Percentiles rank a stretch among this genome's conserved stretches.
Evolutionary conservation across 345 rosid species (phyloP).

Genomic region (Citrus glauca): DNA sequence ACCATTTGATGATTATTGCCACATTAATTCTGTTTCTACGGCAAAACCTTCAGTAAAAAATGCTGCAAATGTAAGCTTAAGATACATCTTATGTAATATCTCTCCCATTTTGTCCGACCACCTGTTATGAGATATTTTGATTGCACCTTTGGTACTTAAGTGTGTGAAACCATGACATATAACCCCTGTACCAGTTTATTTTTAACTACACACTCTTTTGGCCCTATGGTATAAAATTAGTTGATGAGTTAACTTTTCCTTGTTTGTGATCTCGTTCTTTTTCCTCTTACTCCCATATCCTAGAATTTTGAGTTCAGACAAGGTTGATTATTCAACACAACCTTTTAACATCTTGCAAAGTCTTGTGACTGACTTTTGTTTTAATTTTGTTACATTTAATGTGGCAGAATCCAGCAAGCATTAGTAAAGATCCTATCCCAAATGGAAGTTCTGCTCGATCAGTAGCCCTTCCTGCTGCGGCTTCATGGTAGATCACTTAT

Average conservation of each 20-base stretch:
- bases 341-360: background rate
- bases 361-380: background rate
- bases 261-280: background rate
- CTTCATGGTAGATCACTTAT: slow-evolving; percentile 63
- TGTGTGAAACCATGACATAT: background rate
- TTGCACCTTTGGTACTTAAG: background rate
- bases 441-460: slow-evolving; percentile 57
- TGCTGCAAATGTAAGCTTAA: slow-evolving; percentile 54
- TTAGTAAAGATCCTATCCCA: slow-evolving; percentile 52
- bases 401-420: slow-evolving; percentile 37
- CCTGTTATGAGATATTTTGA: background rate
- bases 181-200: background rate
- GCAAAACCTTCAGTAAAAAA: slow-evolving; percentile 47
- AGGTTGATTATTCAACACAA: background rate
- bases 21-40: slow-evolving; percentile 36
- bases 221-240: background rate
- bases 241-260: background rate
- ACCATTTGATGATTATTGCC: slow-evolving; percentile 60
- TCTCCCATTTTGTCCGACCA: background rate
- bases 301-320: background rate
- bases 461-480: slow-evolving; percentile 75
- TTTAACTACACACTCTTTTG: background rate
- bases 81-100: background rate
- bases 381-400: slow-evolving; percentile 11
- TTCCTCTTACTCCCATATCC: background rate